Percentiles rank a stretch among this genome's conserved stretches.
phyloP scores from a whole-genome alignment of 441 rosid genomes.

The Breynia disticha region DNA sequence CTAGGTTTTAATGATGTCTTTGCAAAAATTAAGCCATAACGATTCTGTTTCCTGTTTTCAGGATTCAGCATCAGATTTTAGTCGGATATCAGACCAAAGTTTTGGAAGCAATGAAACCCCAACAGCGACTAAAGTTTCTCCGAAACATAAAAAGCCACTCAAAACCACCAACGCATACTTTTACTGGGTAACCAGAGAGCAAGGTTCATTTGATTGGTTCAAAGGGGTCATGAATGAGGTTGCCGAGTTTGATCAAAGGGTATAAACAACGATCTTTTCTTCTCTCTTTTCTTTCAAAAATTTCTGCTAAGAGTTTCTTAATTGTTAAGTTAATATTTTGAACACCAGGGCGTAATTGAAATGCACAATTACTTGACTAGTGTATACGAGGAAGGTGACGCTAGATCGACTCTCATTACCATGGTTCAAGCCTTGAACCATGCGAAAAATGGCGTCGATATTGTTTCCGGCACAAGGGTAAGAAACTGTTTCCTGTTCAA shows the following conservation, averaged over 20 bases:
- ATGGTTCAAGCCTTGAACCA: conserved; percentile 98
- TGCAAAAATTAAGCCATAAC: neutral
- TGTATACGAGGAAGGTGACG: conserved; percentile 97
- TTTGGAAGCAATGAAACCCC: conserved; percentile 39
- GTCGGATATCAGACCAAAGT: conserved; percentile 56
- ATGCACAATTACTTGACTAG: conserved; percentile 95
- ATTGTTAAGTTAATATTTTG: conserved; percentile 14
- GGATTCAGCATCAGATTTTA: conserved; percentile 25
- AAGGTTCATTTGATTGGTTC: conserved; percentile 97
- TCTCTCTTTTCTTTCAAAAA: neutral
- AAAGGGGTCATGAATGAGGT: conserved; percentile 89
- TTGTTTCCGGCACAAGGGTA: conserved; percentile 95
- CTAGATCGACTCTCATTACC: conserved; percentile 86
- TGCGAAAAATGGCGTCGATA: conserved; percentile 94
- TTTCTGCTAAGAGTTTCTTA: conserved; percentile 9
- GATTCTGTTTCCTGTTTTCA: neutral
- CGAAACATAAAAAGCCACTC: conserved; percentile 31
- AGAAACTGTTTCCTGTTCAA: conserved; percentile 6
- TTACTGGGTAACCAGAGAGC: conserved; percentile 97
- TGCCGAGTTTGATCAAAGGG: conserved; percentile 83
- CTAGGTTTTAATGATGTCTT: neutral
- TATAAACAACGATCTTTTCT: conserved; percentile 11
- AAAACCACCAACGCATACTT: conserved; percentile 83
- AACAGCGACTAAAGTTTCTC: conserved; percentile 28
- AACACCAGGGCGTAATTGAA: conserved; percentile 78